Evolutionary conservation across 768 basidiomycete genomes (phyloP), one percentile per base, ranked within the genome.

Genomic region (Russula sp.): DNA sequence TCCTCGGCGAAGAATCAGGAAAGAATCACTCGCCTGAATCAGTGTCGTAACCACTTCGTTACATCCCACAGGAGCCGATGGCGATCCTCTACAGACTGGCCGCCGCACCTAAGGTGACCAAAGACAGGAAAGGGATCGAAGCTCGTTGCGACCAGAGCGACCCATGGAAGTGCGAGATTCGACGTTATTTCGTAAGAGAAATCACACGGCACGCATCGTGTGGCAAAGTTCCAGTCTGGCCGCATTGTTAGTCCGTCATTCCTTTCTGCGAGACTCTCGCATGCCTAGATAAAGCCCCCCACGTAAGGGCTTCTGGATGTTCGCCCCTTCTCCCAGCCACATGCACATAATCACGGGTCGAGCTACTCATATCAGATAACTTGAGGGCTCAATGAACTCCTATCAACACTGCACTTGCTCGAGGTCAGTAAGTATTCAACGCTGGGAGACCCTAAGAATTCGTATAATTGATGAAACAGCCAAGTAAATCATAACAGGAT

Each of bases 31-130:
- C 74, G 52, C 81, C 79, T 2, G 79, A 77, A 74, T 90, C 89
- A 5, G 84, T 74, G 72, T 91, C 89, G 68, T 90, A 90, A 13
- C 88, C 89, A 58, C 87, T 81, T 39, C 89, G 83, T 63, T 82
- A 75, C 70, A 80, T 73, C 81, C 52, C 76, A 76, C 1, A 80
- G 80, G 51, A 82, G 76, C 63, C 81, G 76, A 66, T 80, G 78
- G n/a, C 74, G 73, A 62, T 82, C 81, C 81, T 82, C 60, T 13
- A 64, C 51, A 52, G 18, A 35, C 39, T 9, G 43, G 8, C 52
- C 53, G 38, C 43, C 13, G 10, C 36, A 58, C 25, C 25, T 29
- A 36, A 34, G 7, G 8, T 34, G 22, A 1, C 43, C 18, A 13
- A 45, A 16, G 60, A 38, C 20, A 22, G 6, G 14, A 7, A 10